phyloP scores from a whole-genome alignment of 176 grass and related monocot species.

The Urochloa ruziziensis region DNA sequence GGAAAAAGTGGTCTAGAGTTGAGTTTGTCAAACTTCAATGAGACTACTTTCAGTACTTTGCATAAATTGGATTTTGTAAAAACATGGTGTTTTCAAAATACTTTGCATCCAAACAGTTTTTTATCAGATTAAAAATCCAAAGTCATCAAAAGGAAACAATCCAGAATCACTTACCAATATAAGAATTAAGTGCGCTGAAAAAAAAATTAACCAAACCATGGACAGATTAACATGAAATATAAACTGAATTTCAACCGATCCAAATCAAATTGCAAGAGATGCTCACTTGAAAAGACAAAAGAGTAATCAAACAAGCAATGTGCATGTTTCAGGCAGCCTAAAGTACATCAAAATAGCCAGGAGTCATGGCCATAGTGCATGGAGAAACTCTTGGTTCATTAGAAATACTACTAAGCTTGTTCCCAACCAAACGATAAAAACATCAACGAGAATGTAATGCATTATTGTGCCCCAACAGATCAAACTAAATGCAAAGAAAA shows the following conservation, averaged over 20 bases:
- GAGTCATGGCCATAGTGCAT: background rate
- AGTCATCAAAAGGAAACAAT: background rate
- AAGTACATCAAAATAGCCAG: background rate
- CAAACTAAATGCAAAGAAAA: background rate
- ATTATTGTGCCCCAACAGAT: background rate
- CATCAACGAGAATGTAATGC: background rate
- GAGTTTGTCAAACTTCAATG: too few species aligned
- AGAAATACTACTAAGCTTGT: background rate
- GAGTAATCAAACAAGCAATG: conserved; percentile 13
- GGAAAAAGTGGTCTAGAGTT: too few species aligned
- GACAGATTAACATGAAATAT: background rate
- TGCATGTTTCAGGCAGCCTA: background rate
- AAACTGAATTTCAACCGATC: background rate
- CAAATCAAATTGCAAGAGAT: background rate
- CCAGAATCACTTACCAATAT: background rate
- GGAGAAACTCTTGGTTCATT: background rate
- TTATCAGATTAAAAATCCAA: conserved; percentile 12
- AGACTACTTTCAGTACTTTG: too few species aligned
- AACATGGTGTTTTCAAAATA: background rate
- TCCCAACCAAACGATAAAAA: conserved; percentile 23
- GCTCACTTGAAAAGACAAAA: background rate
- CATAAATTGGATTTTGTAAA: background rate
- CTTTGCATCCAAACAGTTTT: background rate
- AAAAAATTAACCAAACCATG: background rate
- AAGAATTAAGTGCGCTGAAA: background rate